Evolutionary conservation across 371 early-diverging fungal species (phyloP).

Genomic region (Lichtheimia ramosa): DNA sequence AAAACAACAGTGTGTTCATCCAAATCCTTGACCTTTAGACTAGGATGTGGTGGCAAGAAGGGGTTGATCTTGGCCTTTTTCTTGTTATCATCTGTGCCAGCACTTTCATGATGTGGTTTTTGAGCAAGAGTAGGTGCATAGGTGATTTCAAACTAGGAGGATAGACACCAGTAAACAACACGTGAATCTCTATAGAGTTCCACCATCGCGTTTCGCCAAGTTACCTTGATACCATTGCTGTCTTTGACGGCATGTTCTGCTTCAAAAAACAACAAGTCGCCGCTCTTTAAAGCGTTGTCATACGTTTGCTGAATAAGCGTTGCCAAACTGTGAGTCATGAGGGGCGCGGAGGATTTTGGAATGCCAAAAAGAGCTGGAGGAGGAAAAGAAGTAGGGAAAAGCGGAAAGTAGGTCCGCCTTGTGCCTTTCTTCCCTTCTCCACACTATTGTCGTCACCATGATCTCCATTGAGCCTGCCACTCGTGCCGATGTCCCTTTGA

Average conservation of each 20-base stretch:
- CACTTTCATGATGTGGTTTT: constrained; percentile 35
- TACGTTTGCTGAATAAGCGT: constrained; percentile 25
- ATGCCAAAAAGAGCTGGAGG: no score
- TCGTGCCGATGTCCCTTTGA: constrained; percentile 59
- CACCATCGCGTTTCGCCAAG: background rate
- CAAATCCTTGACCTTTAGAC: constrained; percentile 55
- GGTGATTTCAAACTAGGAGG: constrained; percentile 41
- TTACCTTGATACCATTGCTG: constrained; percentile 30
- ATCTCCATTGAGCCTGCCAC: constrained; percentile 59
- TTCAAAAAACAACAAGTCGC: constrained; percentile 29
- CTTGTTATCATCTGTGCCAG: constrained; percentile 20
- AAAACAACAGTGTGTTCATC: constrained; percentile 62
- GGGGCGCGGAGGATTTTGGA: background rate
- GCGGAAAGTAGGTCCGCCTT: background rate
- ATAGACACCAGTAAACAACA: background rate
- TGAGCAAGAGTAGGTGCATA: constrained; percentile 48
- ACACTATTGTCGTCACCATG: background rate
- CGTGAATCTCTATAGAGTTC: background rate
- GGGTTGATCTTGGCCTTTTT: constrained; percentile 52
- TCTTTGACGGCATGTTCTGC: constrained; percentile 15
- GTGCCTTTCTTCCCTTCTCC: constrained; percentile 1
- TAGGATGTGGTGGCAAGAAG: constrained; percentile 67
- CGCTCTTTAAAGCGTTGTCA: constrained; percentile 27
- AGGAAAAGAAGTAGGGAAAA: no score
- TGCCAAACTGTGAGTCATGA: constrained; percentile 1